Base-by-base conservation (phyloP, 1,139 yeast genomes). In the Suhomyces taliae region DNA sequence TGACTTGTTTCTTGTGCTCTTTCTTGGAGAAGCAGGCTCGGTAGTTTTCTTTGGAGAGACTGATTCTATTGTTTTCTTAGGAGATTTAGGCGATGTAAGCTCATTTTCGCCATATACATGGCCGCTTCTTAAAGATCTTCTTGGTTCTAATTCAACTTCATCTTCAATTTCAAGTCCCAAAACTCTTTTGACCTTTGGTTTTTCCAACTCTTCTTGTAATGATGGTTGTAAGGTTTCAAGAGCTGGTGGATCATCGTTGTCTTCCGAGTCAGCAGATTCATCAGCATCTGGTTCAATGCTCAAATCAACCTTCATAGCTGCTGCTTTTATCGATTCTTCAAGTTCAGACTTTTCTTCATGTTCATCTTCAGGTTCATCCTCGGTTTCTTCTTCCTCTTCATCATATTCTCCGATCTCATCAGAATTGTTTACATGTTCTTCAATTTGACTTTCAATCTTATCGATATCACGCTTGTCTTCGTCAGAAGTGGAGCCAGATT, bases 361-460 rank as follows among this genome's bases (percentile, higher is more conserved):
- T 10, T 31, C 31, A 29, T 29, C 32, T 11, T 29, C 32, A 9
- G 15, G 51, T 27, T 56, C 57, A 24, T 56, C 62, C 11, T 53
- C 55, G n/a, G 52, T 61, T 27, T 53, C 62, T 7, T 52, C 60
- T 31, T 47, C 57, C 6, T 53, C 60, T 7, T 45, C 58, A n/a
- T 56, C 61, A 2, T 49, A 62, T 9, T 56, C 48, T 12, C 35
- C 45, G 10, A 9, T 40, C 10, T 38, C 40, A 27, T n/a, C 19
- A 27, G 24, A 14, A 6, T 37, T 37, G 15, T 12, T 14, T 4
- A 12, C 35, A 27, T 8, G 12, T 27, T n/a, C 26, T 5, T n/a
- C 26, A 9, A 27, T 14, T 36, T 29, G 38, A 7, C 24, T 24
- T 9, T 44, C 43, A 14, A 15, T 29, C 27, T 36, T 34, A 7